These are phyloP conservation scores for Petrea volubilis DNA, from an alignment of 257 asterid species.

Conservation along the genomic window DNA sequence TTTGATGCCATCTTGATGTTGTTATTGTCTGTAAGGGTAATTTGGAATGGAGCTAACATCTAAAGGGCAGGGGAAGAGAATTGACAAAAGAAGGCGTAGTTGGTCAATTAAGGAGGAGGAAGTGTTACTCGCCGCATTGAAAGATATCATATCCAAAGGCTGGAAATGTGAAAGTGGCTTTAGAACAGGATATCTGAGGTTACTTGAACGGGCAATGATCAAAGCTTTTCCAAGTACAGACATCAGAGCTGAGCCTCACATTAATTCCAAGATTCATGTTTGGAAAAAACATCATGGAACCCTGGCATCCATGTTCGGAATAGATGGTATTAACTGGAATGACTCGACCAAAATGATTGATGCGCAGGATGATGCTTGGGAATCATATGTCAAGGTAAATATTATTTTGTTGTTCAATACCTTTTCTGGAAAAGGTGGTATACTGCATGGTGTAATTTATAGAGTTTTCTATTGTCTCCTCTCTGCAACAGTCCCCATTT, in stretches of 20 bases:
- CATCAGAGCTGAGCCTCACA: slow-evolving; percentile 33
- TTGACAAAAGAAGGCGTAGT: slow-evolving; percentile 29
- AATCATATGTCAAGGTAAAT: slow-evolving; percentile 26
- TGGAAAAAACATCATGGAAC: slow-evolving; percentile 31
- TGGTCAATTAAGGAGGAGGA: slow-evolving; percentile 36
- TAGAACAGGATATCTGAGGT: slow-evolving; percentile 29
- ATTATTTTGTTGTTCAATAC: background rate
- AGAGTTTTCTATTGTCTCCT: background rate
- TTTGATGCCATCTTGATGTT: background rate
- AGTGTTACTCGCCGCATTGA: slow-evolving; percentile 30
- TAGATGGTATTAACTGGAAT: slow-evolving; percentile 26
- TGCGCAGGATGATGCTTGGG: slow-evolving; percentile 38
- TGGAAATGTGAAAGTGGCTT: slow-evolving; percentile 37
- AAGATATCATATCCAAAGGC: slow-evolving; percentile 34
- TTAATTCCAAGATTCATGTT: slow-evolving; percentile 36
- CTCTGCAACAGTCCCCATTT: background rate
- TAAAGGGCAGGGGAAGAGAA: slow-evolving; percentile 24
- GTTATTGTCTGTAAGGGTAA: slow-evolving; percentile 10
- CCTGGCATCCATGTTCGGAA: slow-evolving; percentile 26
- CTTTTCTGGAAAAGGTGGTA: background rate
- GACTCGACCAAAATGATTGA: slow-evolving; percentile 23
- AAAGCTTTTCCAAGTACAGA: slow-evolving; percentile 28
- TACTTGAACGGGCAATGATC: slow-evolving; percentile 30
- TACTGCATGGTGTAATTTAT: background rate
- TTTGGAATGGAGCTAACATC: slow-evolving; percentile 26